phyloP scores from a whole-genome alignment of 768 basidiomycete species.

The Amanita thiersii region DNA sequence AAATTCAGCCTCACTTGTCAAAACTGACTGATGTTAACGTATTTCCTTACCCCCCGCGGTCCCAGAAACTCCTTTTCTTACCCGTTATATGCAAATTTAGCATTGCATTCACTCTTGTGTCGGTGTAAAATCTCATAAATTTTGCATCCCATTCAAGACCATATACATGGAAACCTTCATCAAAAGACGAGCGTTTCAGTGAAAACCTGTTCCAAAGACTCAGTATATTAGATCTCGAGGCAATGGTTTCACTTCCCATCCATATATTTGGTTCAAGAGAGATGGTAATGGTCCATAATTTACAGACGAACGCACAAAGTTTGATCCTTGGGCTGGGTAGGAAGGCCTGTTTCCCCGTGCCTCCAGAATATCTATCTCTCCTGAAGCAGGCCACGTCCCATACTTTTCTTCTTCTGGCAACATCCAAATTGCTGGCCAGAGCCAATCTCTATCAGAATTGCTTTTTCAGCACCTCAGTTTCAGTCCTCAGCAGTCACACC shows the following conservation, averaged over 20 bases:
- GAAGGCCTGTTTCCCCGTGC: conserved; percentile 49
- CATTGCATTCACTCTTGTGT: conserved; percentile 57
- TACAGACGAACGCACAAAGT: conserved; percentile 52
- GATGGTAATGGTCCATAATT: conserved; percentile 56
- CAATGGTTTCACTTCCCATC: conserved; percentile 53
- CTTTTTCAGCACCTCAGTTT: conserved; percentile 16
- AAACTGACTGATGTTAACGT: conserved; percentile 18
- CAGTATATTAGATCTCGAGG: conserved; percentile 25
- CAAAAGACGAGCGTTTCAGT: conserved; percentile 41
- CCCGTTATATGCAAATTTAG: conserved; percentile 49
- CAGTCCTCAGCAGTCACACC: conserved; percentile 26
- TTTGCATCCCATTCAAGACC: conserved; percentile 68
- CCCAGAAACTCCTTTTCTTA: conserved; percentile 55
- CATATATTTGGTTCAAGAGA: conserved; percentile 45
- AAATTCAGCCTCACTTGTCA: background rate
- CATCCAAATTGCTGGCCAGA: conserved; percentile 76
- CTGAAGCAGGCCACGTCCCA: conserved; percentile 52
- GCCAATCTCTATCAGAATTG: conserved; percentile 38
- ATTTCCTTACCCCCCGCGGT: conserved; percentile 34
- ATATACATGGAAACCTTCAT: conserved; percentile 62
- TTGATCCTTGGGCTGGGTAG: conserved; percentile 50
- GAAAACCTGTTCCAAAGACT: conserved; percentile 17
- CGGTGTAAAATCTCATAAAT: conserved; percentile 72
- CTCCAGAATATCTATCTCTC: conserved; percentile 53
- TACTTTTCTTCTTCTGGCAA: conserved; percentile 56